phyloP scores from a whole-genome alignment of 139 green algal genomes.

The Tetraselmis striata region DNA sequence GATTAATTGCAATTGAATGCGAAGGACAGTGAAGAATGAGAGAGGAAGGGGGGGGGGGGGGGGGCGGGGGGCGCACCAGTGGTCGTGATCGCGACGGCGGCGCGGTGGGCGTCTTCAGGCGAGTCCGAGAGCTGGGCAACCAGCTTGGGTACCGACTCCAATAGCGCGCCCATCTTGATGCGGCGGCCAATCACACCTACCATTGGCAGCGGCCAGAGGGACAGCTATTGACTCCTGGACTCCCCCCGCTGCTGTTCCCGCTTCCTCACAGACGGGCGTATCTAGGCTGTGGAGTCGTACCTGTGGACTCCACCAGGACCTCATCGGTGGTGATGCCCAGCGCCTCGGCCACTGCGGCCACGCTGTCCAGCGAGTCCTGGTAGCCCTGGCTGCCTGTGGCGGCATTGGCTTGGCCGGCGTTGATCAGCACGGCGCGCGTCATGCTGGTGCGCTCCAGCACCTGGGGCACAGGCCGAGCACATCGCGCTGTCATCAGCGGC shows the following conservation, averaged over 20 bases:
- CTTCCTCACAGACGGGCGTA: too few relatives aligned
- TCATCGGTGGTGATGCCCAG: slow-evolving; percentile 60
- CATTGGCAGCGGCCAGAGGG: too few relatives aligned
- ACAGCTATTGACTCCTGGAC: too few relatives aligned
- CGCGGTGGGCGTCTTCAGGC: slow-evolving; percentile 57
- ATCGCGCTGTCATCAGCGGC: too few relatives aligned
- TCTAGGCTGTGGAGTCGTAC: too few relatives aligned
- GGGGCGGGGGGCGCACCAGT: slow-evolving; percentile 51
- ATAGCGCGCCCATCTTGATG: slow-evolving; percentile 88
- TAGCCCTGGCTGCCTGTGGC: slow-evolving; percentile 78
- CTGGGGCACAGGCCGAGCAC: too few relatives aligned
- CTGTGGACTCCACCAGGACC: slow-evolving; percentile 51
- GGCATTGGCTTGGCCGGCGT: slow-evolving; percentile 95
- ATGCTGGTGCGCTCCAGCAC: background rate
- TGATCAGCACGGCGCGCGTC: slow-evolving; percentile 66
- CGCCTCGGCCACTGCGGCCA: slow-evolving; percentile 43
- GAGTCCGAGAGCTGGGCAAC: slow-evolving; percentile 40
- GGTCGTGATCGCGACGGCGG: slow-evolving; percentile 86
- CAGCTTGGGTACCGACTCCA: slow-evolving; percentile 71
- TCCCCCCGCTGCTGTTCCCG: too few relatives aligned
- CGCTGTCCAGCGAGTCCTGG: slow-evolving; percentile 47
- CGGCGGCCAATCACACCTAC: slow-evolving; percentile 87
- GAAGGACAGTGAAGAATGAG: too few relatives aligned
- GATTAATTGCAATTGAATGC: too few relatives aligned
- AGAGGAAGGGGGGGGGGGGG: too few relatives aligned